phyloP scores from a whole-genome alignment of 2,329 filamentous ascomycete genomes.

The Verticillium klebahnii region DNA sequence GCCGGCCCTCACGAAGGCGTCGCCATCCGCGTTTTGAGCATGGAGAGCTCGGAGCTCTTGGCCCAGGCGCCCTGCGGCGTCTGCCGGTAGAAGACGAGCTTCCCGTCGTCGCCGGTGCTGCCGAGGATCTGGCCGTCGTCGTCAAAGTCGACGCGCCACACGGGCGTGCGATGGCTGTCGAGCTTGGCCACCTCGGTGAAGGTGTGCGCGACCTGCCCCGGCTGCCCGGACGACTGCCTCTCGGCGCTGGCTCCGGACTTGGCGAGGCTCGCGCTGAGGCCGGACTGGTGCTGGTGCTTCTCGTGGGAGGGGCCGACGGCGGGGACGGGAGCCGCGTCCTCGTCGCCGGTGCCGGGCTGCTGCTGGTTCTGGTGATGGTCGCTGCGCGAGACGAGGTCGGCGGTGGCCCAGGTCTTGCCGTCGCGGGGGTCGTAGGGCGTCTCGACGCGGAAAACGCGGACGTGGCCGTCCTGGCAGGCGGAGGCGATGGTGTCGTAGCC shows the following conservation, averaged over 20 bases:
- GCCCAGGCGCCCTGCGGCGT: slow-evolving; percentile 53
- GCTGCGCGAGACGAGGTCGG: slow-evolving; percentile 35
- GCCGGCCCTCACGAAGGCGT: slow-evolving; percentile 27
- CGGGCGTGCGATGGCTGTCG: slow-evolving; percentile 62
- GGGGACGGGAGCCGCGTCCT: slow-evolving; percentile 3
- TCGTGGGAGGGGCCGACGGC: slow-evolving; percentile 11
- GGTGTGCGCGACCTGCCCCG: slow-evolving; percentile 62
- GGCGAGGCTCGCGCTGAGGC: slow-evolving; percentile 48
- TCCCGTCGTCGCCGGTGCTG: slow-evolving; percentile 72
- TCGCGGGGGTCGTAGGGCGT: slow-evolving; percentile 47
- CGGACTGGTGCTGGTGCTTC: slow-evolving; percentile 34
- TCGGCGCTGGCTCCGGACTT: slow-evolving; percentile 44
- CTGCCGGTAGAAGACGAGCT: slow-evolving; percentile 57
- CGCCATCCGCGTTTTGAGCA: slow-evolving; percentile 52
- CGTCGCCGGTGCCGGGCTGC: slow-evolving; percentile 2
- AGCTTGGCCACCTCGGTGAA: slow-evolving; percentile 62
- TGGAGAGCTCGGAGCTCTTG: slow-evolving; percentile 55
- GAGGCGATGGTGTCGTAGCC: slow-evolving; percentile 90
- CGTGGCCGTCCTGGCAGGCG: slow-evolving; percentile 85
- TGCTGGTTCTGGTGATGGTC: slow-evolving; percentile 9
- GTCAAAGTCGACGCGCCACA: slow-evolving; percentile 72
- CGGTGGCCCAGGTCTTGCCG: slow-evolving; percentile 44
- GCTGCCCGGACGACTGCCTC: slow-evolving; percentile 50
- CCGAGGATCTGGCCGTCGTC: slow-evolving; percentile 68
- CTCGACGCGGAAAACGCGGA: slow-evolving; percentile 81